Evolutionary conservation across 2,329 filamentous ascomycete genomes (phyloP).

Genomic region (Clarireedia homoeocarpa): DNA sequence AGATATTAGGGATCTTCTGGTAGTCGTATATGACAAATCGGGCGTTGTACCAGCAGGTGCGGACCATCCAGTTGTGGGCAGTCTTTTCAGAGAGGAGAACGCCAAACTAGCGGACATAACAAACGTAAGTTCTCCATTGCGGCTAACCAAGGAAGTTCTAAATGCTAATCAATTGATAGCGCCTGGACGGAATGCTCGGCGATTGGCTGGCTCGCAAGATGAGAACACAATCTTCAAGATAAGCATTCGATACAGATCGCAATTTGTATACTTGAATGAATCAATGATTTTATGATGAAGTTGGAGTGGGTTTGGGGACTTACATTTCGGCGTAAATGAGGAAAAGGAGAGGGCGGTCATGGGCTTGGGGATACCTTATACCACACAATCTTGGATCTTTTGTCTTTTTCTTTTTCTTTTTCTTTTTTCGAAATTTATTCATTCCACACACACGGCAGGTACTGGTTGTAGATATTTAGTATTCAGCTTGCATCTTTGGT

Average conservation of each 20-base stretch:
- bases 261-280: slow-evolving; percentile 21
- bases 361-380: slow-evolving; percentile 9
- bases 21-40: slow-evolving; percentile 88
- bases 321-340: slow-evolving; percentile 14
- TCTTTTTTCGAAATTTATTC: slow-evolving; percentile 3
- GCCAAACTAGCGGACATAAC: slow-evolving; percentile 82
- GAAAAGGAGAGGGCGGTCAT: slow-evolving; percentile 7
- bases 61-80: slow-evolving; percentile 78
- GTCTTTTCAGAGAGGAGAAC: slow-evolving; percentile 80
- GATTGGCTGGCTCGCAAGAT: slow-evolving; percentile 71
- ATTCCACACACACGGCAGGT: slow-evolving; percentile 2
- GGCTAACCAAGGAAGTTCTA: not conserved
- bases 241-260: not conserved
- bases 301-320: slow-evolving; percentile 10
- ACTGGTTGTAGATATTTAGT: slow-evolving; percentile 6
- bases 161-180: slow-evolving; percentile 34
- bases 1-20: slow-evolving; percentile 81
- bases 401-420: not conserved
- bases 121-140: slow-evolving; percentile 42
- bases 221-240: slow-evolving; percentile 34
- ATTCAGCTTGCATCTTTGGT: not conserved
- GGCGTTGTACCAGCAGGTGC: slow-evolving; percentile 69
- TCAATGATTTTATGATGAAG: slow-evolving; percentile 24
- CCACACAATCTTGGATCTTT: slow-evolving; percentile 16
- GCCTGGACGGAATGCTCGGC: slow-evolving; percentile 80